phyloP scores from a whole-genome alignment of 352 stramenopile species.

The Phytophthora sojae region DNA sequence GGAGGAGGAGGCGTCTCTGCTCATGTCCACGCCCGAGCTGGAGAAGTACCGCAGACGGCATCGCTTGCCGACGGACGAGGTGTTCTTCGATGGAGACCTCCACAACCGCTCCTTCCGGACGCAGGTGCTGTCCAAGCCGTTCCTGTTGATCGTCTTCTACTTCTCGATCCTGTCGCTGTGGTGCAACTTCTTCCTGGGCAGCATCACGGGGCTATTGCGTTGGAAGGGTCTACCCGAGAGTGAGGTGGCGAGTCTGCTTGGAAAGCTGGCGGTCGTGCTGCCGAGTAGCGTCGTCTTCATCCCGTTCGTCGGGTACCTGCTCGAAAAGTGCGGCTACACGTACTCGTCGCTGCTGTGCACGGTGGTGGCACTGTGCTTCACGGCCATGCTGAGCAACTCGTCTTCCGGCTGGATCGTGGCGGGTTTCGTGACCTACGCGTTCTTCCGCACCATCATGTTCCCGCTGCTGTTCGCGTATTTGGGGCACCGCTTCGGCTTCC shows the following conservation, averaged over 20 bases:
- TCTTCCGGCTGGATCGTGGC: conserved; percentile 56
- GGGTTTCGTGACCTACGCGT: conserved; percentile 76
- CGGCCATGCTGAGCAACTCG: conserved; percentile 41
- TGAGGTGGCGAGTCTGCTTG: conserved; percentile 50
- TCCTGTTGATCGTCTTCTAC: conserved; percentile 76
- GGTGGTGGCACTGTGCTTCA: conserved; percentile 54
- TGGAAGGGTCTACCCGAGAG: conserved; percentile 55
- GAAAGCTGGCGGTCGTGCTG: conserved; percentile 67
- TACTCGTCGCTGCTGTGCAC: conserved; percentile 58
- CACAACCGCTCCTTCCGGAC: conserved; percentile 68
- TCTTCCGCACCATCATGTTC: conserved; percentile 89
- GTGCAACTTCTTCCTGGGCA: conserved; percentile 89
- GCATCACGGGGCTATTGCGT: conserved; percentile 62
- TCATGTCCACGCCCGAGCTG: conserved; percentile 62
- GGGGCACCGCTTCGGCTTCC: conserved; percentile 82
- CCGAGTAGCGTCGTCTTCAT: conserved; percentile 81
- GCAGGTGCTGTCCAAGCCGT: conserved; percentile 69
- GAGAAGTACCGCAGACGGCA: conserved; percentile 41
- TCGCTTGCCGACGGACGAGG: conserved; percentile 34
- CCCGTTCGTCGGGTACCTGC: conserved; percentile 70
- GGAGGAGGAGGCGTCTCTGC: conserved; percentile 55
- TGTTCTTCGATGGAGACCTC: conserved; percentile 52
- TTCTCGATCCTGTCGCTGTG: conserved; percentile 81
- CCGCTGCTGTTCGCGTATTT: conserved; percentile 86
- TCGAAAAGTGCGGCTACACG: conserved; percentile 78